A percentile compares a stretch with the other conserved stretches of the same genome.
Evolutionary conservation across 2,329 filamentous ascomycete species (phyloP).

Genomic region (Ophioceras dolichostomum): DNA sequence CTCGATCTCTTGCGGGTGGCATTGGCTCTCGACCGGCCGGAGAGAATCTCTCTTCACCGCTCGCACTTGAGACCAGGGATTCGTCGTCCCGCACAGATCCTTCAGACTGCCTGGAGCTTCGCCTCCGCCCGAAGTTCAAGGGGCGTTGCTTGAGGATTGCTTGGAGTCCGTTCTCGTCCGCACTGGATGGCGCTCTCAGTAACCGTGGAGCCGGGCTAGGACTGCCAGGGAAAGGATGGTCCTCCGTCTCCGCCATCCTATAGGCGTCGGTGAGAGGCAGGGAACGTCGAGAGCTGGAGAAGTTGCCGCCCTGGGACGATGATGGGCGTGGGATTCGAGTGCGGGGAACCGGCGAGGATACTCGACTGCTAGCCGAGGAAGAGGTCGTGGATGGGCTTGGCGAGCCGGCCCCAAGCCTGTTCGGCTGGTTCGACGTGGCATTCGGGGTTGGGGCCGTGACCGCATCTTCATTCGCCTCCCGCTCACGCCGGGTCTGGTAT

Average conservation of each 20-base stretch:
- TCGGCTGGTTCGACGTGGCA: no score
- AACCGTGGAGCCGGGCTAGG: conserved; percentile 39
- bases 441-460: no score
- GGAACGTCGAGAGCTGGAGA: background rate
- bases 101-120: conserved; percentile 6
- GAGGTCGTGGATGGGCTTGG: background rate
- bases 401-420: no score
- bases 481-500: no score
- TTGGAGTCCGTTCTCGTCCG: conserved; percentile 10
- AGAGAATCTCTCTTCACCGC: conserved; percentile 8
- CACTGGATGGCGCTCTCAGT: no score
- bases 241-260: conserved; percentile 20
- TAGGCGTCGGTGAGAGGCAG: conserved; percentile 31
- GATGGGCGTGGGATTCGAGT: background rate
- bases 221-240: conserved; percentile 26
- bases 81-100: conserved; percentile 1
- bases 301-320: background rate
- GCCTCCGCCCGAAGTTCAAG: conserved; percentile 11
- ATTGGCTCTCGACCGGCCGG: conserved; percentile 14
- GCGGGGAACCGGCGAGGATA: background rate
- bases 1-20: conserved; percentile 14
- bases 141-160: conserved; percentile 10
- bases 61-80: conserved; percentile 4
- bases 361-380: background rate
- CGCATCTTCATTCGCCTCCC: no score